phyloP scores from a whole-genome alignment of 306 rosid genomes.

The peach (Prunus persica) region Prunus_persica_NCBIv2 NC_034014.1:7445001-7445500 shows the following conservation, averaged over 20 bases:
- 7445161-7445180: neutral
- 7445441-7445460: slow-evolving; percentile 25
- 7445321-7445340: slow-evolving; percentile 76
- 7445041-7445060: no score
- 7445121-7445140: no score
- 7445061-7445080: no score
- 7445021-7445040: no score
- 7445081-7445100: neutral
- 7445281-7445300: slow-evolving; percentile 1
- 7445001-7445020: no score
- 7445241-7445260: neutral
- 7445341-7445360: slow-evolving; percentile 53
- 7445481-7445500: slow-evolving; percentile 21
- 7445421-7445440: slow-evolving; percentile 53
- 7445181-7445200: neutral
- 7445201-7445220: neutral
- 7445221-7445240: neutral
- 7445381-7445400: slow-evolving; percentile 37
- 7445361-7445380: slow-evolving; percentile 48
- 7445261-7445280: neutral
- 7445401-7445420: slow-evolving; percentile 45
- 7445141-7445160: neutral
- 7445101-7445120: neutral
- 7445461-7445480: slow-evolving; percentile 35
- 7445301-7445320: slow-evolving; percentile 91